phyloP scores from a whole-genome alignment of 2,329 filamentous ascomycete species.

The Daldinia sp. region DNA sequence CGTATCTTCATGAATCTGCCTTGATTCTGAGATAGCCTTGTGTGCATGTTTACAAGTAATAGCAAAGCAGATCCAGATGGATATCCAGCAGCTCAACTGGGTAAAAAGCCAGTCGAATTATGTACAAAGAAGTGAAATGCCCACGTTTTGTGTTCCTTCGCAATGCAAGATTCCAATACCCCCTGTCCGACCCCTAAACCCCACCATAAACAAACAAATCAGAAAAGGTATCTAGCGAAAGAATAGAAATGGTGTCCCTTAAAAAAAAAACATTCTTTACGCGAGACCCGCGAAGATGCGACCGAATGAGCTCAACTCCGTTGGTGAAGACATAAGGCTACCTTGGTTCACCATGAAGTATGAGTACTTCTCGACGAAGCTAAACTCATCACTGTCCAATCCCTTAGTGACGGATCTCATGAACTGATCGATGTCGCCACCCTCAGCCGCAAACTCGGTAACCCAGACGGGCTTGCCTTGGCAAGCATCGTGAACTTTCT shows the following conservation, averaged over 20 bases:
- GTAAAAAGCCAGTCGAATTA: conserved; percentile 22
- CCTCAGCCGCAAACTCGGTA: conserved; percentile 69
- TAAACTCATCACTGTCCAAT: conserved; percentile 56
- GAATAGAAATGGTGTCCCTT: conserved; percentile 17
- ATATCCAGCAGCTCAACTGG: conserved; percentile 22
- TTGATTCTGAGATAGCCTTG: conserved; percentile 26
- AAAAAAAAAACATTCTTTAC: conserved; percentile 17
- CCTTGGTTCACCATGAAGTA: conserved; percentile 62
- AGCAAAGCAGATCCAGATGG: conserved; percentile 27
- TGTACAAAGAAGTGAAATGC: conserved; percentile 34
- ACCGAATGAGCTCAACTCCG: conserved; percentile 56
- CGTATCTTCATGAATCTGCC: conserved; percentile 34
- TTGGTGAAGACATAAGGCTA: conserved; percentile 52
- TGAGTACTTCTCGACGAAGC: conserved; percentile 63
- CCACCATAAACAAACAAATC: conserved; percentile 23
- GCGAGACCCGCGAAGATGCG: conserved; percentile 58
- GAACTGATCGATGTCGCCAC: conserved; percentile 57
- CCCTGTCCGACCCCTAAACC: conserved; percentile 6
- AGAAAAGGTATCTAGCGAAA: conserved; percentile 38
- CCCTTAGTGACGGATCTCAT: conserved; percentile 57
- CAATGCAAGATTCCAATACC: conserved; percentile 24
- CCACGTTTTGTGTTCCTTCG: conserved; percentile 27
- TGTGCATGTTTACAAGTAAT: conserved; percentile 11
- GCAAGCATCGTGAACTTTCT: conserved; percentile 56
- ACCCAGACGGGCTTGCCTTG: conserved; percentile 65